Evolutionary conservation across 129 eudicot genomes (phyloP), one percentile per base, ranked within the genome.

Genomic region (Flaveria bidentis): DNA sequence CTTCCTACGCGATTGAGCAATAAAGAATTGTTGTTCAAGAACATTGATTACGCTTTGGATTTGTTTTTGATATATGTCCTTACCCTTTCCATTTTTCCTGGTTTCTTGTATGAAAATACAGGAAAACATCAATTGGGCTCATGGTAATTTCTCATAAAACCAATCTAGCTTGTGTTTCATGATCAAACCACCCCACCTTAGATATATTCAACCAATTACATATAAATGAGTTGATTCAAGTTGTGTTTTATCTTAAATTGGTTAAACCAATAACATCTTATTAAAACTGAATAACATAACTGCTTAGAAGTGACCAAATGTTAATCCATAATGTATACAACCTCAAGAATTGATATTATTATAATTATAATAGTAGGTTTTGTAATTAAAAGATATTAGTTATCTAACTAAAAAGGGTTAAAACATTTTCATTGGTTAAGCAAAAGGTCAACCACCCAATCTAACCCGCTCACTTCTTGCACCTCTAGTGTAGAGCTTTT

Each of bases 51-150:
- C 78, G 83, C 71, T 3, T 70, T 91, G 68, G 94, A 88, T 65
- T 39, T 91, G 58, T 91, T 49, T 64, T 52, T 91, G 16, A 88
- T 88, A 67, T 88, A 86, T 78, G 91, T 77, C 28, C 84, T 91
- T 6, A 88, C 94, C 73, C 64, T 91, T 16, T 91, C 97, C 9
- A 91, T 91, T 69, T 88, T 91, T 74, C 97, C 97, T 0, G 94
- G 97, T 0, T 91, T 91, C 62, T 64, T 88, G 50, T 84, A 77
- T 69, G 97, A 91, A 68, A 86, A 86, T 83, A 91, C 93, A 12
- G 97, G 97, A 51, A 28, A 58, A 5, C 94, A 91, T 58, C 75
- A 77, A 4, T 72, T 88, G 73, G 97, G 97, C 71, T 80, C 87
- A 57, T 91, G 97, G 97, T 90, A 86, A 25, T 11, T 36, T 72